Conservation (phyloP, 2,329 filamentous ascomycete genomes). For the Aureobasidium leucospermi region DNA sequence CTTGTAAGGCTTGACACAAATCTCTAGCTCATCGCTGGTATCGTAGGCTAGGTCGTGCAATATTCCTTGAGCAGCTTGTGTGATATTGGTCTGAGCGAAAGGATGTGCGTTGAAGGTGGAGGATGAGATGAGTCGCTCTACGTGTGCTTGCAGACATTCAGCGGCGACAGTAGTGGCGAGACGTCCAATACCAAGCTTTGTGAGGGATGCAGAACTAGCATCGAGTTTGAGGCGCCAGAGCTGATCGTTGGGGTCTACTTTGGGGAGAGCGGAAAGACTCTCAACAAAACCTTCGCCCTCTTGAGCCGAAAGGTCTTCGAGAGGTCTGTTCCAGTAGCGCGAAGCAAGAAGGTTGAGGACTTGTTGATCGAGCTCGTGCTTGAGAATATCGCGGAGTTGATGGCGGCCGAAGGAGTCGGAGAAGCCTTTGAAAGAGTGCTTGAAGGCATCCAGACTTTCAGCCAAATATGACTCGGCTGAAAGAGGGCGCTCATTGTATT, state of each 20-base stretch:
- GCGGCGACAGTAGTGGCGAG: constrained; percentile 88
- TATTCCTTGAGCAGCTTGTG: constrained; percentile 80
- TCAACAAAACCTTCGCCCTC: constrained; percentile 24
- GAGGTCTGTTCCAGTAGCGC: constrained; percentile 93
- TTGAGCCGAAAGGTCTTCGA: constrained; percentile 64
- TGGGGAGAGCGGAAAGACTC: constrained; percentile 72
- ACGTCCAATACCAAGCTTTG: constrained; percentile 87
- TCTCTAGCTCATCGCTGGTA: constrained; percentile 95
- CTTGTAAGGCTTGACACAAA: constrained; percentile 98
- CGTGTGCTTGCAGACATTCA: constrained; percentile 73
- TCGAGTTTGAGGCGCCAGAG: constrained; percentile 96
- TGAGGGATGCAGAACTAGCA: constrained; percentile 80
- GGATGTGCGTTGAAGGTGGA: constrained; percentile 88
- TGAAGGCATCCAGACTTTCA: constrained; percentile 91
- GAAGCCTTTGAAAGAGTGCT: constrained; percentile 95
- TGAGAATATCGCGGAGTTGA: constrained; percentile 83
- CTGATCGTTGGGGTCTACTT: constrained; percentile 59
- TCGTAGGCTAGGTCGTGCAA: constrained; percentile 93
- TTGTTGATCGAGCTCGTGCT: constrained; percentile 87
- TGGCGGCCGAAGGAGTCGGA: constrained; percentile 81
- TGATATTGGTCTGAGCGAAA: constrained; percentile 87
- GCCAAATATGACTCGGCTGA: constrained; percentile 95
- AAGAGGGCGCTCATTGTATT: constrained; percentile 93
- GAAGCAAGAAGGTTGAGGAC: constrained; percentile 89
- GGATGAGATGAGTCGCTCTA: constrained; percentile 68